phyloP scores from a whole-genome alignment of 768 basidiomycete genomes.

The Macrolepiota dolichaula region DNA sequence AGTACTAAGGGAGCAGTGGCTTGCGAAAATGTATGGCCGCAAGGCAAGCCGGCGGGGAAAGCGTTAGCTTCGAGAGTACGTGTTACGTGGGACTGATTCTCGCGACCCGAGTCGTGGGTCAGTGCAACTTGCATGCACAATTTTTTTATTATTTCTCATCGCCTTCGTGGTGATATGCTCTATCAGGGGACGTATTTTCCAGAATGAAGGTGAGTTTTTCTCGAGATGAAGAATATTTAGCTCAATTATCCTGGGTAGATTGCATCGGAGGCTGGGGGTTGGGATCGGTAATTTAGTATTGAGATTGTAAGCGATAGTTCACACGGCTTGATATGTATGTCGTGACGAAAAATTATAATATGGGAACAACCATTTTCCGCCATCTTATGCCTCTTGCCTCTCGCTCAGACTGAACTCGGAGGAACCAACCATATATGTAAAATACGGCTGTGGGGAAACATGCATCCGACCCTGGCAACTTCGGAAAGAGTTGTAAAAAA shows the following conservation, averaged over 20 bases:
- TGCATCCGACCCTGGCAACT: constrained; percentile 11
- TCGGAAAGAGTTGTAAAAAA: constrained; percentile 11
- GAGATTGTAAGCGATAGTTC: not conserved
- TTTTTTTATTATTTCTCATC: constrained; percentile 5
- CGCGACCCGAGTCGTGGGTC: not conserved
- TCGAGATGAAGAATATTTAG: not conserved
- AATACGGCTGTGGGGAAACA: constrained; percentile 10
- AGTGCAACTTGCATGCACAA: not conserved
- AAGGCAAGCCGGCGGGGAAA: constrained; percentile 8
- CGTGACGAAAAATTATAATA: not conserved
- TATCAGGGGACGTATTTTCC: not conserved
- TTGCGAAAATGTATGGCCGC: not conserved
- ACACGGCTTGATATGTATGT: constrained; percentile 8
- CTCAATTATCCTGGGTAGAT: not conserved
- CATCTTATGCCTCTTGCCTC: not conserved
- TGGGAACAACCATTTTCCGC: constrained; percentile 14
- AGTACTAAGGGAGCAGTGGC: constrained; percentile 1
- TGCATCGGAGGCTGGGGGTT: not conserved
- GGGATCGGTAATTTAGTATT: not conserved
- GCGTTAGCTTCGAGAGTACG: constrained; percentile 12
- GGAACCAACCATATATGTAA: constrained; percentile 14
- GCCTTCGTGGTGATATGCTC: not conserved
- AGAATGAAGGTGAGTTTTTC: not conserved
- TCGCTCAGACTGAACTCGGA: constrained; percentile 4
- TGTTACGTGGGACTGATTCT: not conserved